A percentile compares a stretch with the other conserved stretches of the same genome.
Conservation (phyloP, 352 stramenopile genomes). For the Phytophthora macrochlamydospora region DNA sequence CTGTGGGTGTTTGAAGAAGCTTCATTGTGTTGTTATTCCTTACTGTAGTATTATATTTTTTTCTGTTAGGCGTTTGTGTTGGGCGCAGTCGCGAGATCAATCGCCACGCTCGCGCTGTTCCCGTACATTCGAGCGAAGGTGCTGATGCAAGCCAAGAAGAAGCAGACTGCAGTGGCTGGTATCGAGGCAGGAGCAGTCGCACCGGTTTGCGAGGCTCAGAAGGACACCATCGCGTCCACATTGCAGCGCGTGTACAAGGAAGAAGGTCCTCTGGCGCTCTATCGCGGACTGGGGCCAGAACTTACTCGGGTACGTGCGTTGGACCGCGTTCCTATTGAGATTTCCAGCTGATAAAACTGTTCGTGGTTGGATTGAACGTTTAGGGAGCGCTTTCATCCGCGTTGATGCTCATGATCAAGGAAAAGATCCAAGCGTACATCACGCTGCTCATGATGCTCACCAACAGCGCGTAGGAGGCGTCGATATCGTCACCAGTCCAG, state of each 20-base stretch:
- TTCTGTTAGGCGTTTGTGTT: conserved; percentile 92
- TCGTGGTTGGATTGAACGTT: conserved; percentile 4
- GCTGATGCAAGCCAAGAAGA: conserved; percentile 91
- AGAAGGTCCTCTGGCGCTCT: conserved; percentile 90
- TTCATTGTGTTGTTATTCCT: no score
- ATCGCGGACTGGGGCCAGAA: conserved; percentile 94
- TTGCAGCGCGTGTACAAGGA: conserved; percentile 74
- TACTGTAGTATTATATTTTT: background rate
- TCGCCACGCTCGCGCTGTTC: conserved; percentile 97
- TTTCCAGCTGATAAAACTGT: background rate
- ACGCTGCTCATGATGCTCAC: conserved; percentile 79
- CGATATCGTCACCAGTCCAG: background rate
- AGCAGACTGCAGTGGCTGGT: conserved; percentile 22
- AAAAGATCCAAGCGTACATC: conserved; percentile 95
- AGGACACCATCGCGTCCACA: conserved; percentile 82
- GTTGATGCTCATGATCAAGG: conserved; percentile 98
- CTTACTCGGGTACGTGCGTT: conserved; percentile 79
- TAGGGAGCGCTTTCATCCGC: conserved; percentile 95
- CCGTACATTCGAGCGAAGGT: conserved; percentile 97
- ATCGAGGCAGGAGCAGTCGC: conserved; percentile 11
- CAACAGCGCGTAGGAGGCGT: conserved; percentile 31
- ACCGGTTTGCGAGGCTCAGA: conserved; percentile 37
- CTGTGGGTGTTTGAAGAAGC: background rate
- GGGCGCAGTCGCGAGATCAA: conserved; percentile 91
- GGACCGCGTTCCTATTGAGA: background rate